Evolutionary conservation across 345 rosid species (phyloP), one percentile per base, ranked within the genome.

Genomic region (Triadica sebifera): DNA sequence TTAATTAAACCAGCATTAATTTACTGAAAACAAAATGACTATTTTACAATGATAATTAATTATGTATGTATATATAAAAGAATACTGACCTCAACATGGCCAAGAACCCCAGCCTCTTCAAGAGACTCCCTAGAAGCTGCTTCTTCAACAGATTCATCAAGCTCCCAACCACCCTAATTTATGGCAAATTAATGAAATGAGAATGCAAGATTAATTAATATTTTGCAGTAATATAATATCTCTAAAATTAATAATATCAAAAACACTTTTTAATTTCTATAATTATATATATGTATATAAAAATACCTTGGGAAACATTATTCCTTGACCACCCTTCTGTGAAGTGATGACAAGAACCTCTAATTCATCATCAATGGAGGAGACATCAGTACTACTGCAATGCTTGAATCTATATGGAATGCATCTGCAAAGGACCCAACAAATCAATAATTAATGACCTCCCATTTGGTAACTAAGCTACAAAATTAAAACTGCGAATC

Each of bases 91-190:
- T 90, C 86, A 70, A 93, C 86, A 57, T 76, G 72, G 70, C 98
- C 98, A 25, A 82, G 77, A 76, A 93, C 97, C 10, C 98, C 98
- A 65, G 97, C 98, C 81, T 93, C 98, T 84, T 91, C 98, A 10
- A 86, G 19, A 39, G 91, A 85, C 61, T 93, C 98, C 53, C 98
- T 78, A 8, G 86, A 82, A 46, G 97, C 97, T 9, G 98, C 95
- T 84, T 91, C 89, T 73, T 88, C 87, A 6, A 82, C 69, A 52
- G 97, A 83, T 89, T 93, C 98, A 81, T 93, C 97, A 50, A 93
- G 83, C 76, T 93, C 98, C 98, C 98, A 93, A 50, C 98, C 98
- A 74, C 98, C 97, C 98, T 93, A 69, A 52, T 63, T 22, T 12
- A 50, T 9, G 29, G 19, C 41, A 49, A 29, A 22, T 15, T 11